phyloP scores from a whole-genome alignment of 345 rosid species.

The Erysimum cheiranthoides region DNA sequence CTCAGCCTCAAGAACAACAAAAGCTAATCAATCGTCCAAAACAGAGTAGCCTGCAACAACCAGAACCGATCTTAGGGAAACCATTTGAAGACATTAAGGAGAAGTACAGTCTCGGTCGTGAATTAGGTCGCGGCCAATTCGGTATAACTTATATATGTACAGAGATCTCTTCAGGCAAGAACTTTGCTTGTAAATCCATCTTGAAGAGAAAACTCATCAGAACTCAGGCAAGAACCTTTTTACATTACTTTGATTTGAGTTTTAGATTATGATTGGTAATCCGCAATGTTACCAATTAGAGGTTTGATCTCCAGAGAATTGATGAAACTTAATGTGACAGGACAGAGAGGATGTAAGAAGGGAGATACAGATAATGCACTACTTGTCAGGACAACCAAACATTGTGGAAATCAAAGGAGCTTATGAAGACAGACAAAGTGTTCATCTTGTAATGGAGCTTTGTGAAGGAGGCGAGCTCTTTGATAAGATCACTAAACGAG shows the following conservation, averaged over 20 bases:
- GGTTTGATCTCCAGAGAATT: neutral
- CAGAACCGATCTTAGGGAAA: conserved; percentile 65
- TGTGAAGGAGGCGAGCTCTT: conserved; percentile 96
- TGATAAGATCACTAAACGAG: conserved; percentile 72
- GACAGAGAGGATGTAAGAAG: conserved; percentile 76
- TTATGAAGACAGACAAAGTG: conserved; percentile 76
- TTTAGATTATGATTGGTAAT: neutral
- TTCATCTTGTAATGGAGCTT: conserved; percentile 90
- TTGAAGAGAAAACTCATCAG: conserved; percentile 71
- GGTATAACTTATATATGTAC: conserved; percentile 78
- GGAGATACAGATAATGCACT: conserved; percentile 86
- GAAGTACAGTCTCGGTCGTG: conserved; percentile 62
- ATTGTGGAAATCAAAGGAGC: conserved; percentile 82
- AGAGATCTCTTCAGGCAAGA: conserved; percentile 71
- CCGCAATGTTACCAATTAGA: conserved; percentile 30
- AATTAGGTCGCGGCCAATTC: conserved; percentile 86
- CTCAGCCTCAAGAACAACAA: conserved; percentile 39
- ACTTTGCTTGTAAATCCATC: conserved; percentile 82
- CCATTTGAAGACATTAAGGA: conserved; percentile 72
- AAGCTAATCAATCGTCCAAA: conserved; percentile 12
- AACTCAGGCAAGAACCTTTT: conserved; percentile 33
- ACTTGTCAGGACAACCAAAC: conserved; percentile 82
- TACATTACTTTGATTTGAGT: neutral
- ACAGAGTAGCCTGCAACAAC: conserved; percentile 18
- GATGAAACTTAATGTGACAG: conserved; percentile 27